Base-by-base conservation (phyloP, 106 monocot genomes). In the Dendrobium catenatum region DNA sequence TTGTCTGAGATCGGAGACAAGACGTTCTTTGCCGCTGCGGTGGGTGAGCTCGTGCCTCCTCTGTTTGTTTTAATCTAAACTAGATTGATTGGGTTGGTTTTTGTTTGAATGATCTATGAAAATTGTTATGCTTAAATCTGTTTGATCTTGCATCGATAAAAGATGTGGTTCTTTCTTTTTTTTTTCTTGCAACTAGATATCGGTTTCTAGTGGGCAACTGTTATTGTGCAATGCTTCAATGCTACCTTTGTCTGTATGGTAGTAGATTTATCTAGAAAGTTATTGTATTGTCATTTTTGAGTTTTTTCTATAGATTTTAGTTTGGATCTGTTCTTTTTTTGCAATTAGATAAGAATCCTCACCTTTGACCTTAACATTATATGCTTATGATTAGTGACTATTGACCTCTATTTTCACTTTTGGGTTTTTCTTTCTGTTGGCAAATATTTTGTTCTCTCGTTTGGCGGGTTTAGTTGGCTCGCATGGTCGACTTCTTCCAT, bases 1-100 rank as follows among this genome's bases (percentile, higher is more conserved):
- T 86, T 96, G 47, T 94, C 96, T 4, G 96, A 96, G 89, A 96
- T 96, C 73, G 96, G 96, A 80, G 96, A 96, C 80, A 96, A 96
- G 89, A 96, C 96, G 6, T 96, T 96, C 88, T 96, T 96, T 75
- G 93, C 96, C 29, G 96, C 96, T 18, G 96, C 96, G 84, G 96
- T 96, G 77, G 78, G 58, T 73, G 72, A 79, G 27, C 19, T 77
- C 5, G 31, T 44, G 8, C 18, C 48, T 74, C 54, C 16, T 17
- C 16, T 67, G 31, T 77, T 67, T 43, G 4, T 37, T 47, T 70
- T 72, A 19, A 44, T 22, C 20, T n/a, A 22, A 19, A 61, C 13
- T 58, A 3, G 10, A 13, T 51, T 51, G 10, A 13, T 51, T 13
- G 61, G 6, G 61, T 11, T 15, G 22, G 61, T n/a, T 61, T 22